Conservation (phyloP, 2,329 filamentous ascomycete genomes). For the Mollisia scopiformis region DNA sequence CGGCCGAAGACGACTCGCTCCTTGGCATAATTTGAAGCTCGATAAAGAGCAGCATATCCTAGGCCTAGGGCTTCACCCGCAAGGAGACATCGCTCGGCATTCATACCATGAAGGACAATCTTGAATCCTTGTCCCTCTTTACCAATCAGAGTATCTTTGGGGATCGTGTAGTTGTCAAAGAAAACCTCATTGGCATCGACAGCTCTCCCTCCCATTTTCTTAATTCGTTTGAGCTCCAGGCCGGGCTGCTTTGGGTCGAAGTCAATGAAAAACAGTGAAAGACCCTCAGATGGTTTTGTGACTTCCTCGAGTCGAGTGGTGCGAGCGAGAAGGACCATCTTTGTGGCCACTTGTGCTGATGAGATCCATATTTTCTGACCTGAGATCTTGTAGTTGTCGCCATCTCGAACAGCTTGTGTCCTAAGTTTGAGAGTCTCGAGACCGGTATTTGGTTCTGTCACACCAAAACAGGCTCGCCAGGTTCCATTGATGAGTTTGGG, state of each 20-base stretch:
- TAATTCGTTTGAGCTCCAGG: slow-evolving; percentile 64
- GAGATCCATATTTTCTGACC: slow-evolving; percentile 93
- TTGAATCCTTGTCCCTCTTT: slow-evolving; percentile 77
- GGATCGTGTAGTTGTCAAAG: slow-evolving; percentile 77
- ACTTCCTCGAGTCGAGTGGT: slow-evolving; percentile 72
- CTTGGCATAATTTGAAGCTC: slow-evolving; percentile 66
- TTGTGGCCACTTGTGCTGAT: slow-evolving; percentile 77
- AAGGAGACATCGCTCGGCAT: slow-evolving; percentile 74
- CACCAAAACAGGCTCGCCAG: slow-evolving; percentile 77
- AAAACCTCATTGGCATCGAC: slow-evolving; percentile 89
- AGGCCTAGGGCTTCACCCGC: slow-evolving; percentile 81
- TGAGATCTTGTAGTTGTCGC: slow-evolving; percentile 65
- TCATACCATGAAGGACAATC: slow-evolving; percentile 79
- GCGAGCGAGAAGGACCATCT: slow-evolving; percentile 82
- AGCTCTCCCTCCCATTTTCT: slow-evolving; percentile 83
- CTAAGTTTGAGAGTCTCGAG: slow-evolving; percentile 75
- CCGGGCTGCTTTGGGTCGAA: slow-evolving; percentile 63
- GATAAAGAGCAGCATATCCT: slow-evolving; percentile 71
- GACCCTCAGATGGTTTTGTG: slow-evolving; percentile 70
- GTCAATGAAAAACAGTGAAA: slow-evolving; percentile 82
- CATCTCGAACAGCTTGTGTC: slow-evolving; percentile 64
- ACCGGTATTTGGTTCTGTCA: slow-evolving; percentile 82
- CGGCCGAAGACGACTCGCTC: slow-evolving; percentile 68
- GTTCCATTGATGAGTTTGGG: slow-evolving; percentile 73
- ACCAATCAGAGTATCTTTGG: slow-evolving; percentile 67